Evolutionary conservation across 345 rosid species (phyloP).

Genomic region (Syzygium oleosum): DNA sequence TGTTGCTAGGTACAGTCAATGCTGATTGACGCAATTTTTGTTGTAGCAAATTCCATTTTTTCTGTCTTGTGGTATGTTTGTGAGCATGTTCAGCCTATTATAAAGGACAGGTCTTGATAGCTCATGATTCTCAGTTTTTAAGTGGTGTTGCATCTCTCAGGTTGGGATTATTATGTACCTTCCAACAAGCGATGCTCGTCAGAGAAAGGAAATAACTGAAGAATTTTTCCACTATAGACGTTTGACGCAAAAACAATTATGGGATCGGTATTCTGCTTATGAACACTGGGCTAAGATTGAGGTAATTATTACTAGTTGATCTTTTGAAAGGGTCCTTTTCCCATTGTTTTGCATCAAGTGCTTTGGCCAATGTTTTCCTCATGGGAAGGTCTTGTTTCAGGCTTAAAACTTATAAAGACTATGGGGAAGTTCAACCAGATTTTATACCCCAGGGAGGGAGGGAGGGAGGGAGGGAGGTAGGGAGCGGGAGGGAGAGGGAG

Average conservation of each 20-base stretch:
- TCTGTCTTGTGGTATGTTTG: not conserved
- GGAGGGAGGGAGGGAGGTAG: too few relatives aligned
- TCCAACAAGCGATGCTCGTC: constrained; percentile 85
- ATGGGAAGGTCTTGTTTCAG: not conserved
- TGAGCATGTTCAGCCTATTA: not conserved
- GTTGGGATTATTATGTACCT: constrained; percentile 99
- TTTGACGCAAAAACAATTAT: constrained; percentile 51
- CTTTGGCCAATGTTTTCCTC: not conserved
- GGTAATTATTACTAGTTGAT: constrained; percentile 25
- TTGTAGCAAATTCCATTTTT: not conserved
- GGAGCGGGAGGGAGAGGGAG: too few relatives aligned
- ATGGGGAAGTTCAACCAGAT: not conserved
- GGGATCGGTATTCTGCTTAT: constrained; percentile 81
- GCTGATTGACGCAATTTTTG: too few relatives aligned
- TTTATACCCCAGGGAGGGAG: too few relatives aligned
- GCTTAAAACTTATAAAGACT: not conserved
- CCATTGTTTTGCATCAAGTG: not conserved
- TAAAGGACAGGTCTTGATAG: not conserved
- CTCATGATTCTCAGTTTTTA: not conserved
- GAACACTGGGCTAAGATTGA: constrained; percentile 99
- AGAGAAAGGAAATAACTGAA: constrained; percentile 90
- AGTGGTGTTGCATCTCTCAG: constrained; percentile 21
- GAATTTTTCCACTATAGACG: constrained; percentile 86
- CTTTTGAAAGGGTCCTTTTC: not conserved
- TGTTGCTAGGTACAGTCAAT: not conserved